Percentiles rank a stretch among this genome's conserved stretches.
Conservation (phyloP, 306 rosid genomes). For the Dryas octopetala region DNA sequence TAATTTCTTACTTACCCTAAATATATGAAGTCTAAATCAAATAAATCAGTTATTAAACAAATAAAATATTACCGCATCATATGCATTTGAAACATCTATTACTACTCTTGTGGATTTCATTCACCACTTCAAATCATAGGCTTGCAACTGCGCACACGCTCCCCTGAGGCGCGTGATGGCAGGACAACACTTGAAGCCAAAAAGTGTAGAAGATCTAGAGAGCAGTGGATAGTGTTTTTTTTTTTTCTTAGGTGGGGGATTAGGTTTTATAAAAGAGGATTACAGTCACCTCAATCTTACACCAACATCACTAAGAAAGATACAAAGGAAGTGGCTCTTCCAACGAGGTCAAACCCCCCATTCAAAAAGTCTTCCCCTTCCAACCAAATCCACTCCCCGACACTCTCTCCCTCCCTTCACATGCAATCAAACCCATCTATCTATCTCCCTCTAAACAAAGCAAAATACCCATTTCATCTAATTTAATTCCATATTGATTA, state of each 20-base stretch:
- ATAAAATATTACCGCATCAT: no score
- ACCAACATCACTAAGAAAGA: conserved; percentile 11
- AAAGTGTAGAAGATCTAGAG: conserved; percentile 15
- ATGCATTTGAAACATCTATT: no score
- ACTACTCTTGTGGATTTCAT: no score
- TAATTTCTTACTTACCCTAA: no score
- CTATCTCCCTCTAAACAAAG: neutral
- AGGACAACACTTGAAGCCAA: conserved; percentile 24
- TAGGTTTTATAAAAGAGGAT: conserved; percentile 12
- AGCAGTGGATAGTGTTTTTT: conserved; percentile 5
- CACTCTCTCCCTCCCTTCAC: conserved; percentile 53
- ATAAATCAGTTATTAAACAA: no score
- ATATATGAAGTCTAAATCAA: no score
- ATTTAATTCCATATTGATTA: neutral
- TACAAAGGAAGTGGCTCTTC: conserved; percentile 37
- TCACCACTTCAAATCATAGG: neutral
- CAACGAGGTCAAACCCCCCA: conserved; percentile 59
- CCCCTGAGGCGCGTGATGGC: neutral
- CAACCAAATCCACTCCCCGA: conserved; percentile 57
- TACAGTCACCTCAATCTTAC: conserved; percentile 24
- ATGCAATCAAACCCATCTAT: conserved; percentile 38
- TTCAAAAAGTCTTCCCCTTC: conserved; percentile 35
- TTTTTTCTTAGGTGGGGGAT: conserved; percentile 14
- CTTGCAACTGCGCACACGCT: neutral
- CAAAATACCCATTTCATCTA: conserved; percentile 14